These are phyloP conservation scores for Coccomyxa sp. DNA, from an alignment of 139 green algal genomes.

Conservation along the genomic window DNA sequence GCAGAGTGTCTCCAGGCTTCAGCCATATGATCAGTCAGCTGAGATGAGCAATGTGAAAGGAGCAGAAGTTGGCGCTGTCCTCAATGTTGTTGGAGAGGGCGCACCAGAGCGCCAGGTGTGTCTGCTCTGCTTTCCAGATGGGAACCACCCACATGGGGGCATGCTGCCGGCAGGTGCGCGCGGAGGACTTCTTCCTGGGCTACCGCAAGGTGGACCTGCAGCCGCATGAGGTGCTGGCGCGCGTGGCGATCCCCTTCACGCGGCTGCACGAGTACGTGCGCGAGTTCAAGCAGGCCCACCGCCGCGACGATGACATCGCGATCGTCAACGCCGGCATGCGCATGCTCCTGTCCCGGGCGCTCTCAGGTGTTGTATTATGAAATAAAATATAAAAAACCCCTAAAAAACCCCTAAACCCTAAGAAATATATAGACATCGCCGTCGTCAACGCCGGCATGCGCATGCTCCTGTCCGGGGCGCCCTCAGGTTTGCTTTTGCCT, in stretches of 20 bases:
- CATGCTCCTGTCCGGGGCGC: too few species aligned
- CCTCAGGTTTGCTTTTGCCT: too few species aligned
- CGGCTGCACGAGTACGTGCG: slow-evolving; percentile 76
- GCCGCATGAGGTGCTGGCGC: slow-evolving; percentile 72
- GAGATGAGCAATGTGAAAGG: too few species aligned
- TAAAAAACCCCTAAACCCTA: too few species aligned
- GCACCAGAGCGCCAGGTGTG: neutral
- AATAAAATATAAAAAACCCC: too few species aligned
- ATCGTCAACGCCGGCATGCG: slow-evolving; percentile 93
- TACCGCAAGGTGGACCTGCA: slow-evolving; percentile 83
- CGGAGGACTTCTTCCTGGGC: slow-evolving; percentile 84
- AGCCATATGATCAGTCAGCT: too few species aligned
- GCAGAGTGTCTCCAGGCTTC: too few species aligned
- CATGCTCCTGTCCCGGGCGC: slow-evolving; percentile 36
- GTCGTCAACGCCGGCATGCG: neutral
- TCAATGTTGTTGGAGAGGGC: too few species aligned
- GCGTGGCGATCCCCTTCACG: slow-evolving; percentile 73
- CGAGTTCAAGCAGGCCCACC: slow-evolving; percentile 89
- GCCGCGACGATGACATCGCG: slow-evolving; percentile 96
- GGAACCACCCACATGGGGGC: neutral
- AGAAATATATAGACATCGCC: neutral
- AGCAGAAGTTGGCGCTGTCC: too few species aligned
- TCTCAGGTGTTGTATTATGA: neutral
- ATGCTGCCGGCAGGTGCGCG: slow-evolving; percentile 23
- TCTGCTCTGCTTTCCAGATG: neutral